phyloP scores from a whole-genome alignment of 2,329 filamentous ascomycete species.

The Magnaporthiopsis rhizophila region DNA sequence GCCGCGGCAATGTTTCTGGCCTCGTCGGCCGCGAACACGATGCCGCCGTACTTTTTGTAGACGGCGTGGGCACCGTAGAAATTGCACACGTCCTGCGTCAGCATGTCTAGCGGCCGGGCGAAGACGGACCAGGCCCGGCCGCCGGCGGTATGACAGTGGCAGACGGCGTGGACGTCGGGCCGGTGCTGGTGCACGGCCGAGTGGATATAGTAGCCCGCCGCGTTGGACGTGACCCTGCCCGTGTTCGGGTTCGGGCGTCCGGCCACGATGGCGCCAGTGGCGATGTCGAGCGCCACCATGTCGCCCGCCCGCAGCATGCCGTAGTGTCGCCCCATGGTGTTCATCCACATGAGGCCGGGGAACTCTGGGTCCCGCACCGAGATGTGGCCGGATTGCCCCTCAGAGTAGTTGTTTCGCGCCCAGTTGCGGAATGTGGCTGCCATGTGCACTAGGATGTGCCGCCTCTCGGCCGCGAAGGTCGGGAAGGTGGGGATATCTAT shows the following conservation, averaged over 20 bases:
- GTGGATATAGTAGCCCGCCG: constrained; percentile 64
- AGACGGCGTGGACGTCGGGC: constrained; percentile 57
- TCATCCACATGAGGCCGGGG: constrained; percentile 58
- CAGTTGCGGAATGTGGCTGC: constrained; percentile 61
- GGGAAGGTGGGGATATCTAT: constrained; percentile 5
- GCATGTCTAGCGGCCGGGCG: constrained; percentile 58
- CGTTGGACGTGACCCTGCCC: constrained; percentile 42
- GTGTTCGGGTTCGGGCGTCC: constrained; percentile 46
- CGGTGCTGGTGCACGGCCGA: constrained; percentile 59
- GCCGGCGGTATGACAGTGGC: constrained; percentile 58
- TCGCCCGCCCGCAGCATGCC: constrained; percentile 57
- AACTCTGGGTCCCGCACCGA: constrained; percentile 58
- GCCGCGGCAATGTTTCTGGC: constrained; percentile 55
- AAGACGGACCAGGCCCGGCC: constrained; percentile 64
- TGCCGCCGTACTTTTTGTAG: constrained; percentile 49
- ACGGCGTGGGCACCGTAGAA: constrained; percentile 56
- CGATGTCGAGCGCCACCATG: constrained; percentile 56
- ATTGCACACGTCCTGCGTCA: constrained; percentile 59
- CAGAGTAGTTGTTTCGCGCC: constrained; percentile 53
- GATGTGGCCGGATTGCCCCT: constrained; percentile 59
- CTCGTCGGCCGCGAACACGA: constrained; percentile 54
- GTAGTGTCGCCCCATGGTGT: constrained; percentile 61
- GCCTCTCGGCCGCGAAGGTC: constrained; percentile 39
- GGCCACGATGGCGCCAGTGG: constrained; percentile 51
- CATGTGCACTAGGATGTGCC: constrained; percentile 59